Percentiles rank a stretch among this genome's conserved stretches.
Evolutionary conservation across 352 stramenopile species (phyloP).

Genomic region (Pythium folliculosum): DNA sequence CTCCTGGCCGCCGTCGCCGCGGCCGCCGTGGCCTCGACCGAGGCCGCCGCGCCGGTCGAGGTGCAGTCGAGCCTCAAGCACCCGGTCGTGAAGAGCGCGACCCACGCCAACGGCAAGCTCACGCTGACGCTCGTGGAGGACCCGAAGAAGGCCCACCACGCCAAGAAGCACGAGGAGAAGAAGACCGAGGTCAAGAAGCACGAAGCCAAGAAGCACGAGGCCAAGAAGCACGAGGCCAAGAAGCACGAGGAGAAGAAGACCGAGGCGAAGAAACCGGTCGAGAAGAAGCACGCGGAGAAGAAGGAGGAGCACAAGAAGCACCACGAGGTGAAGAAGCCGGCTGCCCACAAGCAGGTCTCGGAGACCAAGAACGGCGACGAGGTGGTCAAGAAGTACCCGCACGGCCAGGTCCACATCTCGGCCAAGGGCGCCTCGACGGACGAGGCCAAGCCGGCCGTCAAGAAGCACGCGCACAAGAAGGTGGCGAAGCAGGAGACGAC

Average conservation of each 20-base stretch:
- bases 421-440: slow-evolving; percentile 14
- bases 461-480: slow-evolving; percentile 21
- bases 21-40: slow-evolving; percentile 15
- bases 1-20: slow-evolving; percentile 20
- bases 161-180: slow-evolving; percentile 22
- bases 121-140: slow-evolving; percentile 18
- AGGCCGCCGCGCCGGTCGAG: slow-evolving; percentile 17
- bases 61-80: slow-evolving; percentile 30
- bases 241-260: slow-evolving; percentile 20
- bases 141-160: slow-evolving; percentile 11
- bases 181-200: slow-evolving; percentile 12
- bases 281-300: background rate
- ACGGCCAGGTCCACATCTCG: slow-evolving; percentile 50
- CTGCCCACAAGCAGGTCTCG: slow-evolving; percentile 25
- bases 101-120: background rate
- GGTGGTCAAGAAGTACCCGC: slow-evolving; percentile 50
- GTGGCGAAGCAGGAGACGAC: slow-evolving; percentile 10
- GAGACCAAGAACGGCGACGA: slow-evolving; percentile 33
- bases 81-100: slow-evolving; percentile 29
- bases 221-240: slow-evolving; percentile 12
- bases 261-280: background rate
- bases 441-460: slow-evolving; percentile 18
- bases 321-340: slow-evolving; percentile 12
- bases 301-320: slow-evolving; percentile 7
- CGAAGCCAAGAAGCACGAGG: slow-evolving; percentile 15